Percentiles rank a stretch among this genome's conserved stretches.
phyloP scores from a whole-genome alignment of 768 basidiomycete species.

The Mycena leptocephala region DNA sequence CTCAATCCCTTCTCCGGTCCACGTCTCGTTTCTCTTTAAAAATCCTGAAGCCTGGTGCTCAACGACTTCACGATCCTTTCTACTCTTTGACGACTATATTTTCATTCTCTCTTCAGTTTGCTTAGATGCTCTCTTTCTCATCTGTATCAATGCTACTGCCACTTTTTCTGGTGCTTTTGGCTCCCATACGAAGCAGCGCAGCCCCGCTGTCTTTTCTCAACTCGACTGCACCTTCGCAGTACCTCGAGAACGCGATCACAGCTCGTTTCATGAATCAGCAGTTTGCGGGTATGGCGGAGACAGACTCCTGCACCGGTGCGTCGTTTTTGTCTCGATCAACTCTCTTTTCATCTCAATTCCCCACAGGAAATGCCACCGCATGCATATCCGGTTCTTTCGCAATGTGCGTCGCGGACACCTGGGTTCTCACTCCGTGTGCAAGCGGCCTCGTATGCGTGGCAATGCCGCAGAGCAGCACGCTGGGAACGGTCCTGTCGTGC shows the following conservation, averaged over 20 bases:
- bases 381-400: slow-evolving; percentile 13
- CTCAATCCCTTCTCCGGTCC: neutral
- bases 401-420: slow-evolving; percentile 42
- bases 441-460: slow-evolving; percentile 54
- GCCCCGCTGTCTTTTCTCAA: slow-evolving; percentile 22
- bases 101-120: neutral
- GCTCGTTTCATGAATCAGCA: slow-evolving; percentile 67
- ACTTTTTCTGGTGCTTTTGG: neutral
- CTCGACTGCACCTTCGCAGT: slow-evolving; percentile 20
- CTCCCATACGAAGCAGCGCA: slow-evolving; percentile 17
- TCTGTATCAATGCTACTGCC: neutral
- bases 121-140: slow-evolving; percentile 15
- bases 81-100: slow-evolving; percentile 11
- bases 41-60: slow-evolving; percentile 27
- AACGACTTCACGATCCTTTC: slow-evolving; percentile 31
- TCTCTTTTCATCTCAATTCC: neutral
- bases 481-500: slow-evolving; percentile 64
- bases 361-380: slow-evolving; percentile 23
- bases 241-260: slow-evolving; percentile 60
- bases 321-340: slow-evolving; percentile 3
- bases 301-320: slow-evolving; percentile 65
- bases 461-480: slow-evolving; percentile 63
- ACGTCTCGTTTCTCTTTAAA: neutral
- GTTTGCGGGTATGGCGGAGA: slow-evolving; percentile 60
- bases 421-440: slow-evolving; percentile 31